phyloP scores from a whole-genome alignment of 1,139 yeast species.

The Saccharomycopsis hybrid region DNA sequence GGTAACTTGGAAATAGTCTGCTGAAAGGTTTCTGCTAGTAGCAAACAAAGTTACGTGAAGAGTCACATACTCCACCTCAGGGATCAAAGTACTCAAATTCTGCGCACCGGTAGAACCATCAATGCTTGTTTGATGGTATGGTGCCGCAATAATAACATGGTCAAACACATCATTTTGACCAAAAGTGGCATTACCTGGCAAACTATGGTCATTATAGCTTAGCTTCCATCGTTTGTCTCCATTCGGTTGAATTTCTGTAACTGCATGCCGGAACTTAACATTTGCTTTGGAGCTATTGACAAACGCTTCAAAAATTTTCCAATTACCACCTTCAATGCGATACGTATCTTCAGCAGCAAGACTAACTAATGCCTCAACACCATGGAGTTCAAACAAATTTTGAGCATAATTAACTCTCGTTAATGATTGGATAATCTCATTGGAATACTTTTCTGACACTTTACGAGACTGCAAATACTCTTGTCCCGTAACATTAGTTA shows the following conservation, averaged over 20 bases:
- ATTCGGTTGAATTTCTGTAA: slow-evolving; percentile 23
- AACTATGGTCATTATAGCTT: background rate
- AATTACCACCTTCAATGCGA: slow-evolving; percentile 37
- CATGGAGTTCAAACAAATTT: slow-evolving; percentile 33
- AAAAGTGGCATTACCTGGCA: background rate
- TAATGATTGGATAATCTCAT: slow-evolving; percentile 33
- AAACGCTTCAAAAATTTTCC: slow-evolving; percentile 34
- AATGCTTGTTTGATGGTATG: slow-evolving; percentile 26
- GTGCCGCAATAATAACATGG: slow-evolving; percentile 38
- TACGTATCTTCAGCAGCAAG: slow-evolving; percentile 30
- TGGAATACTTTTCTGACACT: slow-evolving; percentile 26
- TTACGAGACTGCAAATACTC: slow-evolving; percentile 25
- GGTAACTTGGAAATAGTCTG: slow-evolving; percentile 8
- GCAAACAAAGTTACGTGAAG: slow-evolving; percentile 30
- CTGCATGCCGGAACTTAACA: slow-evolving; percentile 27
- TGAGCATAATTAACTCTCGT: slow-evolving; percentile 39
- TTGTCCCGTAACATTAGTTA: slow-evolving; percentile 26
- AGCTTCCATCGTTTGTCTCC: background rate
- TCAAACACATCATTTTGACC: slow-evolving; percentile 28
- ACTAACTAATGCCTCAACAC: slow-evolving; percentile 35
- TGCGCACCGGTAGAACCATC: background rate
- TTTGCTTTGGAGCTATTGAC: slow-evolving; percentile 31
- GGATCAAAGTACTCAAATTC: background rate
- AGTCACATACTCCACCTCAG: slow-evolving; percentile 28
- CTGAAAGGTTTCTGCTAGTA: slow-evolving; percentile 10